These are phyloP conservation scores for Exserohilum rostratum DNA, from an alignment of 2,329 filamentous ascomycete species.

Conservation along the genomic window DNA sequence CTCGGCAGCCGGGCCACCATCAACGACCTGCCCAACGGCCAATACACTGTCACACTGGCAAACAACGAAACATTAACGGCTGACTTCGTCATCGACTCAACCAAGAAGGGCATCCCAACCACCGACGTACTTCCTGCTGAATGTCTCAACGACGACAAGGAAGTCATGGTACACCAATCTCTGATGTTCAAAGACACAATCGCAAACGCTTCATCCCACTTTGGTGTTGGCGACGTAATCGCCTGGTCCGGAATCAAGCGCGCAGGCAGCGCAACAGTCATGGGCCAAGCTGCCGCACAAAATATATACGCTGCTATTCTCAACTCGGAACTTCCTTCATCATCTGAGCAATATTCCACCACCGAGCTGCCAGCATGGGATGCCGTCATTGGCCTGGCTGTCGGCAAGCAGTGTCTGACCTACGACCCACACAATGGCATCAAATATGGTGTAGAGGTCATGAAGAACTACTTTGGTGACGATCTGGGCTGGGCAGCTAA, in stretches of 20 bases:
- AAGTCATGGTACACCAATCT: slow-evolving; percentile 65
- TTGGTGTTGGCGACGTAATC: slow-evolving; percentile 72
- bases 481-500: slow-evolving; percentile 63
- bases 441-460: slow-evolving; percentile 65
- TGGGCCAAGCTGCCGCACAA: slow-evolving; percentile 68
- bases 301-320: slow-evolving; percentile 57
- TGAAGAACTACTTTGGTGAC: slow-evolving; percentile 68
- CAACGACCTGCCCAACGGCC: slow-evolving; percentile 32
- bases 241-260: slow-evolving; percentile 81
- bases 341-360: slow-evolving; percentile 23
- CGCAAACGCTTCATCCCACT: slow-evolving; percentile 66
- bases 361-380: slow-evolving; percentile 43
- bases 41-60: slow-evolving; percentile 53
- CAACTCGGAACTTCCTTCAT: slow-evolving; percentile 35
- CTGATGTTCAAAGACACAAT: slow-evolving; percentile 61
- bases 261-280: slow-evolving; percentile 76
- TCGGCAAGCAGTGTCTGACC: slow-evolving; percentile 72
- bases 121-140: slow-evolving; percentile 66
- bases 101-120: slow-evolving; percentile 67
- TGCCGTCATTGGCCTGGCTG: slow-evolving; percentile 70
- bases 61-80: slow-evolving; percentile 59
- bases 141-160: slow-evolving; percentile 67
- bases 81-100: slow-evolving; percentile 71
- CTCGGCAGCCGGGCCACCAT: slow-evolving; percentile 64
- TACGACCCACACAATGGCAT: slow-evolving; percentile 65